A percentile compares a stretch with the other conserved stretches of the same genome.
These are phyloP conservation scores for Aspergillus sojae DNA, from an alignment of 2,329 filamentous ascomycete genomes.

Conservation along the genomic window DNA sequence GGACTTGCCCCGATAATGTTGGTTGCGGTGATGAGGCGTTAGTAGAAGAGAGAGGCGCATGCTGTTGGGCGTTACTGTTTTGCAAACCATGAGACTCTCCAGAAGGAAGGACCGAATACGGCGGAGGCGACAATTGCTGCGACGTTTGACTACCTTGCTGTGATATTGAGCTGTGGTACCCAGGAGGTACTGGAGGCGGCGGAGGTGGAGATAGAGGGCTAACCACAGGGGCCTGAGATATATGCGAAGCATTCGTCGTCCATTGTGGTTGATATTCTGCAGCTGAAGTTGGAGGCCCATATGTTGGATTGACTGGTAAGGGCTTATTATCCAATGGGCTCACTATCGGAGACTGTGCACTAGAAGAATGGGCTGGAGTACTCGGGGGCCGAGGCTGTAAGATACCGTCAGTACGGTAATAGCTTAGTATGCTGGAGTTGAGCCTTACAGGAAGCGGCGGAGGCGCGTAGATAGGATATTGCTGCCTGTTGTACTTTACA, in stretches of 20 bases:
- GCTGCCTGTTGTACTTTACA: conserved; percentile 45
- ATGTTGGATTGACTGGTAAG: conserved; percentile 21
- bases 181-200: conserved; percentile 39
- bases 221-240: conserved; percentile 22
- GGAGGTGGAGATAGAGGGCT: conserved; percentile 28
- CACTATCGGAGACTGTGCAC: conserved; percentile 21
- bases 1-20: neutral
- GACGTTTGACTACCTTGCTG: conserved; percentile 28
- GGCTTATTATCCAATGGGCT: conserved; percentile 21
- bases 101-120: conserved; percentile 34
- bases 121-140: conserved; percentile 29
- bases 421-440: neutral
- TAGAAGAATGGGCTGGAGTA: conserved; percentile 24
- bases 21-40: conserved; percentile 8
- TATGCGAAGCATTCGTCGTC: conserved; percentile 27
- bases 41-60: neutral
- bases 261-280: conserved; percentile 21
- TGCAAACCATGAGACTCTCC: conserved; percentile 16
- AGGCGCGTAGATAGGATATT: conserved; percentile 26
- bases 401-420: conserved; percentile 12
- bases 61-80: conserved; percentile 7
- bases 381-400: conserved; percentile 42
- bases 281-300: conserved; percentile 18
- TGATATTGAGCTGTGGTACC: conserved; percentile 36
- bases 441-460: conserved; percentile 43